These are phyloP conservation scores for Chlorociboria aeruginascens DNA, from an alignment of 495 filamentous ascomycete genomes.

Conservation along the genomic window DNA sequence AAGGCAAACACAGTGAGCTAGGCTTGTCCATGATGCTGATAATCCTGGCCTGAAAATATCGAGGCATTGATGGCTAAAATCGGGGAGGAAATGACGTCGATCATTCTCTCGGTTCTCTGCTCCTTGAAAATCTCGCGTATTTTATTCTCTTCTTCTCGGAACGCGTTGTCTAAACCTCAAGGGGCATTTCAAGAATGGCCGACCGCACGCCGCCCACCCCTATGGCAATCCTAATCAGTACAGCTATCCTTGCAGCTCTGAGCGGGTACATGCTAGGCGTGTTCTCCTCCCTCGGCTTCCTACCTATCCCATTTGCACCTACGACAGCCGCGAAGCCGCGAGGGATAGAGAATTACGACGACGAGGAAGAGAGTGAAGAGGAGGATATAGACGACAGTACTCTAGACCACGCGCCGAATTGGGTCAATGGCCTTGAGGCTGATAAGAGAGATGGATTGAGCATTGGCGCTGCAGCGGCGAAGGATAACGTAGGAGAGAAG, in stretches of 20 bases:
- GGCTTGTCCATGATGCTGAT: neutral
- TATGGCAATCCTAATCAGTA: slow-evolving; percentile 39
- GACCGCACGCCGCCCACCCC: slow-evolving; percentile 14
- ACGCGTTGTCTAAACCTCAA: neutral
- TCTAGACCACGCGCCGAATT: slow-evolving; percentile 49
- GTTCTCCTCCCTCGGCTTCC: slow-evolving; percentile 36
- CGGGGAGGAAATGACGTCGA: slow-evolving; percentile 1
- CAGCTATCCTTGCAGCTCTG: slow-evolving; percentile 49
- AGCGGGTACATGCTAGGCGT: slow-evolving; percentile 48
- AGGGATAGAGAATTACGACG: slow-evolving; percentile 13
- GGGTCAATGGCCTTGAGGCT: slow-evolving; percentile 37
- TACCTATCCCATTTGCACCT: slow-evolving; percentile 29
- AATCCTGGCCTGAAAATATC: neutral
- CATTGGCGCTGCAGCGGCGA: slow-evolving; percentile 16
- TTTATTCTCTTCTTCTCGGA: neutral
- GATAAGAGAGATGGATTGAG: slow-evolving; percentile 36
- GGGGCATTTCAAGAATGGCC: slow-evolving; percentile 7
- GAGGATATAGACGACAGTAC: slow-evolving; percentile 38
- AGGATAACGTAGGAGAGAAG: neutral
- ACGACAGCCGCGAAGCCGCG: neutral
- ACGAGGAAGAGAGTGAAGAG: slow-evolving; percentile 40
- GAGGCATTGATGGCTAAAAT: neutral
- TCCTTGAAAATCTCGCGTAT: neutral
- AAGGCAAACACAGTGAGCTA: neutral
- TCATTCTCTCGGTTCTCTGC: no score